phyloP scores from a whole-genome alignment of 768 basidiomycete genomes.

The Crassisporium funariophilum region DNA sequence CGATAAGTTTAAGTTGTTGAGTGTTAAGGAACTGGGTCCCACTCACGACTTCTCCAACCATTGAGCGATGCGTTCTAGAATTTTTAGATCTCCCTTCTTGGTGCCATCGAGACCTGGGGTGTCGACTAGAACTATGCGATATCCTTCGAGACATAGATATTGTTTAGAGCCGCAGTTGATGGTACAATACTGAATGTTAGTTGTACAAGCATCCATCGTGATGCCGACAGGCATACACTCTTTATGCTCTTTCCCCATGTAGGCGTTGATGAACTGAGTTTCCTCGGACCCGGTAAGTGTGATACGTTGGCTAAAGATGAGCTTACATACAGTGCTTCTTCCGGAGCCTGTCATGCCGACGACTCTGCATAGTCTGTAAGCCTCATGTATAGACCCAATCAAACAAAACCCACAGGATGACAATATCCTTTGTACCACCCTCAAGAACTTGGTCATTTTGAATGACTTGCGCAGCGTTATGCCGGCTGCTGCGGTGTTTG shows the following conservation, averaged over 20 bases:
- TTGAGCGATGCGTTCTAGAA: not conserved
- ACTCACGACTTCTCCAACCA: not conserved
- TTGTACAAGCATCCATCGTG: not conserved
- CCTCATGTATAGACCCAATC: not conserved
- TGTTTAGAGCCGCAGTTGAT: not conserved
- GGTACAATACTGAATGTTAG: not conserved
- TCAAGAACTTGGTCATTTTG: too few relatives aligned
- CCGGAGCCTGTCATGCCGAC: constrained; percentile 13
- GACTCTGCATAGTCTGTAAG: constrained; percentile 1
- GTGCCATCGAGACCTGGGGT: constrained; percentile 5
- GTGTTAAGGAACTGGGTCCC: not conserved
- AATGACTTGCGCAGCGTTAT: too few relatives aligned
- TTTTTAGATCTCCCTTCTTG: not conserved
- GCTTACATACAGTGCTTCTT: constrained; percentile 8
- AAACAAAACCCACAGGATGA: constrained; percentile 4
- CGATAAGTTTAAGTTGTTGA: too few relatives aligned
- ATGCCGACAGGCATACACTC: not conserved
- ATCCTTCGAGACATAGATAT: not conserved
- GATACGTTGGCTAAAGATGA: not conserved
- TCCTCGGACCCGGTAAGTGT: not conserved
- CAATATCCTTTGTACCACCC: constrained; percentile 4
- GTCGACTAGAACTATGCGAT: constrained; percentile 1
- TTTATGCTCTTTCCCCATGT: not conserved
- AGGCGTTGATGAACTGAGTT: constrained; percentile 2
- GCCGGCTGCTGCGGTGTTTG: too few relatives aligned